Evolutionary conservation across 2,329 filamentous ascomycete species (phyloP), one percentile per base, ranked within the genome.

Genomic region (Colletotrichum tofieldiae): DNA sequence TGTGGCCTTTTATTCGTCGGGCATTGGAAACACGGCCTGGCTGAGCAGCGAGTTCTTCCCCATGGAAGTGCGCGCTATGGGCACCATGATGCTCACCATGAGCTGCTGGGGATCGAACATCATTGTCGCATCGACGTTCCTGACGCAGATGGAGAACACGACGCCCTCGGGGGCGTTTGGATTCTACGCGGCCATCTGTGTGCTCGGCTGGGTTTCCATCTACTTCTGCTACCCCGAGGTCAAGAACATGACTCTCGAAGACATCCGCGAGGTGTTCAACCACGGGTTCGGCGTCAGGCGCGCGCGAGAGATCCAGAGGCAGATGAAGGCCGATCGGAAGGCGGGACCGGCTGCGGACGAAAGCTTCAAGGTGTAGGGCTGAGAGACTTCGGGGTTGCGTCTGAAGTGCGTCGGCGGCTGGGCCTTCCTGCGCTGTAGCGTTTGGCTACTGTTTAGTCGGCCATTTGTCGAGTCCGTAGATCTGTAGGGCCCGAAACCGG

Each of bases 161-260:
- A 87, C 86, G 0, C 85, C 86, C 0, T 84, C 81, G 2, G 86
- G 86, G 0, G 83, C 86, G 0, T 89, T 88, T 72, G 86, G 85
- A 5, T 88, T 88, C 77, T 88, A 87, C 67, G 84, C 85, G 0
- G 84, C 79, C 0, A 85, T 88, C 45, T 88, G 85, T 74, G 81
- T 85, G 67, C 74, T 85, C 47, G 86, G 86, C 18, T 86, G 81
- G 76, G 65, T 86, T 8, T 80, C 84, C 67, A 82, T 88, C 32
- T 82, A 84, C 65, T 84, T 87, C 78, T 87, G 80, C 74, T 89
- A 88, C 74, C 87, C 87, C 0, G 86, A 89, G 73, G 86, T 87
- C 2, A 87, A 88, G 74, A 86, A 87, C 14, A 85, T 89, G 82
- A 84, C 86, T 23, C 79, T 89, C 3, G 88, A 90, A 75, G 86